Evolutionary conservation across 352 stramenopile genomes (phyloP), one percentile per base, ranked within the genome.

Genomic region (Aphanomyces euteiches): DNA sequence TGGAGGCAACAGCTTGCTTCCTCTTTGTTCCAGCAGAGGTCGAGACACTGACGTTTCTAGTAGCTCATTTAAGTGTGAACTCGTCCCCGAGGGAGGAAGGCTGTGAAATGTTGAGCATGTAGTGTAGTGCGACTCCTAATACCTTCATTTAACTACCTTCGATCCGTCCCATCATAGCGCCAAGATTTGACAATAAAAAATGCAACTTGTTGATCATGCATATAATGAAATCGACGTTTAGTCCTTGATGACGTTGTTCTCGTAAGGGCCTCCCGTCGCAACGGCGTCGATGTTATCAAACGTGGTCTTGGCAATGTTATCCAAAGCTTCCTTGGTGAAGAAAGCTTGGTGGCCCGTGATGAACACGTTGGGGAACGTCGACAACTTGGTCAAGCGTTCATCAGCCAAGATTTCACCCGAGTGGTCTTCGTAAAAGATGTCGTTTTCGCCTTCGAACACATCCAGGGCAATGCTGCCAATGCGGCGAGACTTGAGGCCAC

Each of bases 361-460:
- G 56, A 93, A 77, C 47, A 93, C 85, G 68, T 93, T 93, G 47
- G 83, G 78, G 77, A 93, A 93, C 43, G 85, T 93, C 48, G 91
- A 90, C 41, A 93, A 50, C 17, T 83, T 83, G 50, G 85, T 83
- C 19, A 93, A 79, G 5, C 69, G 81, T 36, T 92, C 84, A 34
- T 93, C 84, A 0, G 77, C 78, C 37, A 93, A 90, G 53, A 90
- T 76, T 1, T 75, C 74, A 15, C 80, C 83, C 43, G 85, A 92
- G 48, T 80, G 76, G 67, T 93, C 85, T 69, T 83, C 82, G 78
- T 90, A 91, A 68, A 90, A 90, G 75, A 87, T 90, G 0, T 88
- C 81, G 8, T 79, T 80, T 65, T 91, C 85, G 38, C 84, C 83
- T 58, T 93, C 85, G 58, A 91, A 97, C n/a, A 98, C 92, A 59